Evolutionary conservation across 805 yeast species (phyloP).

Genomic region (Spathaspora boniae): DNA sequence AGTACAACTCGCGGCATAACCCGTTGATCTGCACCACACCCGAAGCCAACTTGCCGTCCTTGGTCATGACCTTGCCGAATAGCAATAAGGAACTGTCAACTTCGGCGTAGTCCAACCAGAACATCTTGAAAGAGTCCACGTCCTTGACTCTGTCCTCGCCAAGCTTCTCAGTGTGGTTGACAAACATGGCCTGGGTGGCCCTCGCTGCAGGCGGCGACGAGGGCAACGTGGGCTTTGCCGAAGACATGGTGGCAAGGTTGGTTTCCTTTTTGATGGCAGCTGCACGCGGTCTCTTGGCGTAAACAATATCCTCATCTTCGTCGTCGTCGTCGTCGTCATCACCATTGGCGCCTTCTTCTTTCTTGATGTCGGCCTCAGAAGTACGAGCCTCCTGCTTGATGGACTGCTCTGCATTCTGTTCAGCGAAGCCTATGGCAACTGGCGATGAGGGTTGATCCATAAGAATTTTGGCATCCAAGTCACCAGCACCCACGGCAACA

Average conservation of each 20-base stretch:
- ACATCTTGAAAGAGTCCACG: slow-evolving; percentile 59
- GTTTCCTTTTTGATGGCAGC: slow-evolving; percentile 29
- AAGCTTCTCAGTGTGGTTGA: slow-evolving; percentile 32
- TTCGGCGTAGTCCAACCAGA: slow-evolving; percentile 88
- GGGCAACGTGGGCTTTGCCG: slow-evolving; percentile 27
- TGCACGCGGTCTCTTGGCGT: slow-evolving; percentile 50
- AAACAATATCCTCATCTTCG: slow-evolving; percentile 58
- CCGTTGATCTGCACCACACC: slow-evolving; percentile 74
- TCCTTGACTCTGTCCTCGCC: slow-evolving; percentile 19
- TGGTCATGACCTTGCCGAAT: slow-evolving; percentile 74
- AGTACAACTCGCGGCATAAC: slow-evolving; percentile 66
- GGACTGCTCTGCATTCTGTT: slow-evolving; percentile 2
- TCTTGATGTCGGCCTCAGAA: slow-evolving; percentile 5
- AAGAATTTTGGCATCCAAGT: slow-evolving; percentile 26
- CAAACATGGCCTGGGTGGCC: slow-evolving; percentile 14
- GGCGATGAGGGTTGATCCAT: slow-evolving; percentile 6
- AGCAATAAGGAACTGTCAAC: slow-evolving; percentile 63
- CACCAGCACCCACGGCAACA: too few relatives aligned
- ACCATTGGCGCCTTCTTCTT: slow-evolving; percentile 10
- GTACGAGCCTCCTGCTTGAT: too few relatives aligned
- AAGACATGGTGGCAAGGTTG: slow-evolving; percentile 34
- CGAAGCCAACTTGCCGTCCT: slow-evolving; percentile 59
- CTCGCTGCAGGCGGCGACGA: slow-evolving; percentile 23
- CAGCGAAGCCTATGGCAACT: slow-evolving; percentile 3
- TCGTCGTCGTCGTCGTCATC: slow-evolving; percentile 36